phyloP scores from a whole-genome alignment of 768 basidiomycete species.

The Mycena indigotica region DNA sequence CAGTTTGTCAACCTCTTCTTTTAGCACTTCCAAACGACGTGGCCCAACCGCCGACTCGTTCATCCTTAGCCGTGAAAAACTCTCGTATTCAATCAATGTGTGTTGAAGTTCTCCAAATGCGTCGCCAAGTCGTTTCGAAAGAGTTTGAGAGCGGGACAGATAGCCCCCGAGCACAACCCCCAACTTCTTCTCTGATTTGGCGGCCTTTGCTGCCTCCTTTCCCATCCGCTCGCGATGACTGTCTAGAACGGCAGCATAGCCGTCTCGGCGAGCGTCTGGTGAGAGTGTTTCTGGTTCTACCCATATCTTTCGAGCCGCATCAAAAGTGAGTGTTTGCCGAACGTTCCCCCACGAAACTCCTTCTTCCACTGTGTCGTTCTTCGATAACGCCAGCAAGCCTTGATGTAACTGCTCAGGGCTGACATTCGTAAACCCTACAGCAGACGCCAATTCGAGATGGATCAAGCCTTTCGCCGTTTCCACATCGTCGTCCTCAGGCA shows the following conservation, averaged over 20 bases:
- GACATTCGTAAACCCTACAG: constrained; percentile 86
- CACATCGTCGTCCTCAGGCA: constrained; percentile 79
- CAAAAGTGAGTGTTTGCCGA: constrained; percentile 65
- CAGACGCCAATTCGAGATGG: constrained; percentile 75
- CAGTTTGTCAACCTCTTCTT: constrained; percentile 84
- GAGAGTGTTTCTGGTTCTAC: constrained; percentile 65
- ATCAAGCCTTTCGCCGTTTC: constrained; percentile 69
- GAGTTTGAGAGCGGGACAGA: constrained; percentile 67
- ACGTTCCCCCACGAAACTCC: constrained; percentile 70
- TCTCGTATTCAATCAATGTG: constrained; percentile 71
- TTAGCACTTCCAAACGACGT: constrained; percentile 71
- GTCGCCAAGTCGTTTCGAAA: constrained; percentile 63
- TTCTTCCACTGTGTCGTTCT: constrained; percentile 63
- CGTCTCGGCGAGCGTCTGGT: constrained; percentile 59
- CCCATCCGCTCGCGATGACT: constrained; percentile 71
- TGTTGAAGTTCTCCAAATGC: constrained; percentile 73
- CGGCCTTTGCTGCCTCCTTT: constrained; percentile 76
- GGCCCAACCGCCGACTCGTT: constrained; percentile 81
- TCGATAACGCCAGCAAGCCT: constrained; percentile 65
- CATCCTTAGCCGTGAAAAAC: constrained; percentile 70
- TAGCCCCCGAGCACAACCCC: constrained; percentile 89
- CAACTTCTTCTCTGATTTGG: constrained; percentile 91
- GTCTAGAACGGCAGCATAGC: constrained; percentile 63
- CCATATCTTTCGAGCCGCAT: constrained; percentile 60
- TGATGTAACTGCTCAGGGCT: constrained; percentile 77